Percentiles rank a stretch among this genome's conserved stretches.
Evolutionary conservation across 2,329 filamentous ascomycete genomes (phyloP).

Genomic region (Fusarium kyushuense): DNA sequence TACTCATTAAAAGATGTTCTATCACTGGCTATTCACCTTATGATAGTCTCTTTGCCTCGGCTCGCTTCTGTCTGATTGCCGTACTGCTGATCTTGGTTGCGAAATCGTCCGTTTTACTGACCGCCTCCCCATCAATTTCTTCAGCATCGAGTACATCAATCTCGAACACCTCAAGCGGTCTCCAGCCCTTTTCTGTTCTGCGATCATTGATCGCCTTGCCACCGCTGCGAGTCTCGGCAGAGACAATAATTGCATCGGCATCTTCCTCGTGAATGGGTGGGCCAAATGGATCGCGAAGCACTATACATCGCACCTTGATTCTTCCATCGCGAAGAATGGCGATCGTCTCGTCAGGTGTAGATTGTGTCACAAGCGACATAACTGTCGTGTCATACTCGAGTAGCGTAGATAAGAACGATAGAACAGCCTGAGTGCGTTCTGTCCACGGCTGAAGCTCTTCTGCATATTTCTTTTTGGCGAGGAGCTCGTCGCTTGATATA

Average conservation of each 20-base stretch:
- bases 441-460: conserved; percentile 86
- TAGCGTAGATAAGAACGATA: conserved; percentile 78
- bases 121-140: conserved; percentile 51
- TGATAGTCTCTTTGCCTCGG: conserved; percentile 47
- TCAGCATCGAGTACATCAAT: conserved; percentile 84
- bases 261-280: conserved; percentile 86
- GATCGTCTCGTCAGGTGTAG: conserved; percentile 47
- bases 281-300: conserved; percentile 89
- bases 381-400: conserved; percentile 58
- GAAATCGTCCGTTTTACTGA: conserved; percentile 70
- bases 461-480: conserved; percentile 89
- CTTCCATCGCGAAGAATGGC: conserved; percentile 69
- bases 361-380: conserved; percentile 21
- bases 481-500: conserved; percentile 86
- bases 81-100: conserved; percentile 74
- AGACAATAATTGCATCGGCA: conserved; percentile 86
- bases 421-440: conserved; percentile 74
- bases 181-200: conserved; percentile 81
- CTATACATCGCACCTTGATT: conserved; percentile 80
- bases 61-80: conserved; percentile 73
- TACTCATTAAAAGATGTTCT: background rate
- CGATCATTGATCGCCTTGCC: conserved; percentile 89
- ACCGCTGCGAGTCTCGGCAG: conserved; percentile 86
- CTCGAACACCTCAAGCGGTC: conserved; percentile 81
- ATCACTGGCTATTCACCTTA: background rate